These are phyloP conservation scores for Paragyromitra xinjiangensis DNA, from an alignment of 495 filamentous ascomycete genomes.

Conservation along the genomic window DNA sequence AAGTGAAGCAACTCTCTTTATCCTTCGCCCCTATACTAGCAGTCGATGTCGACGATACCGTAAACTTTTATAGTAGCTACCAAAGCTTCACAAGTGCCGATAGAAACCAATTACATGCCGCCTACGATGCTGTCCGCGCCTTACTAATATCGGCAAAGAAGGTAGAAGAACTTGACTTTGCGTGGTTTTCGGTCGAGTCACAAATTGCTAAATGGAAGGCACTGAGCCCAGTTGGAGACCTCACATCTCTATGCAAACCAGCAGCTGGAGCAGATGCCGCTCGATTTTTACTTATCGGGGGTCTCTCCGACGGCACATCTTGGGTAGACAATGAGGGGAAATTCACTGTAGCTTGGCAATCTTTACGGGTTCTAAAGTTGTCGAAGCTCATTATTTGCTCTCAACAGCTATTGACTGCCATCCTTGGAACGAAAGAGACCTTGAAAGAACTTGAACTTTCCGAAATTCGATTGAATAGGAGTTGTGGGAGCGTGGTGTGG, in stretches of 20 bases:
- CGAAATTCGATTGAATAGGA: slow-evolving; percentile 18
- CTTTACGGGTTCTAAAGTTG: neutral
- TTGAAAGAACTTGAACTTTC: slow-evolving; percentile 6
- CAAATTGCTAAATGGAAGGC: neutral
- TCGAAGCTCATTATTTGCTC: slow-evolving; percentile 5
- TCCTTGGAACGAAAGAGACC: slow-evolving; percentile 10
- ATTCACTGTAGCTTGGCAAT: neutral
- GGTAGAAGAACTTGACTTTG: neutral
- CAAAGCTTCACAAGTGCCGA: neutral
- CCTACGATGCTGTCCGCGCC: slow-evolving; percentile 8
- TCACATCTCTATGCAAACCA: slow-evolving; percentile 7
- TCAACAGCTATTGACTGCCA: neutral
- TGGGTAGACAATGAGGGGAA: neutral
- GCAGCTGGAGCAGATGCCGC: slow-evolving; percentile 23
- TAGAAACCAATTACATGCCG: neutral
- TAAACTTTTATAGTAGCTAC: neutral
- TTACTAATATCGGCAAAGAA: neutral
- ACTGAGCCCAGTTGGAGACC: slow-evolving; percentile 18
- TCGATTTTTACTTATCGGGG: slow-evolving; percentile 1
- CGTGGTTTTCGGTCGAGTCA: neutral
- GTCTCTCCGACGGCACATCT: neutral
- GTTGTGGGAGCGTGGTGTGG: slow-evolving; percentile 1
- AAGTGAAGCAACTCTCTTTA: slow-evolving; percentile 12
- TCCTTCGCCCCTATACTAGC: neutral
- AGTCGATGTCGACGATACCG: neutral